These are phyloP conservation scores for Lenzites betulinus DNA, from an alignment of 768 basidiomycete species.

Conservation along the genomic window DNA sequence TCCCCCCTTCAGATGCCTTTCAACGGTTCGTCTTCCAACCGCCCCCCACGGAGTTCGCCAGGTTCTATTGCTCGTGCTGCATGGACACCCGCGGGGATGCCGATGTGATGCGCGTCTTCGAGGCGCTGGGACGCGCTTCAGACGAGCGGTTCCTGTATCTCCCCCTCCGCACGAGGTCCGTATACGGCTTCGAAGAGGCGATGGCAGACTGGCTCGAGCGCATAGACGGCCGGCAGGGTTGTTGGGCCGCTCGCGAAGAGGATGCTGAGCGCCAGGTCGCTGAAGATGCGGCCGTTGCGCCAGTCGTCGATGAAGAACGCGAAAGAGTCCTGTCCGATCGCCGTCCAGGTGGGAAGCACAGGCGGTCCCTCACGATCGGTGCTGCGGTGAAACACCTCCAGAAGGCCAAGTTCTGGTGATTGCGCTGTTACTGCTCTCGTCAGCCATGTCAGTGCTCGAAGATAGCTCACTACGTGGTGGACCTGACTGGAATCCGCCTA, in stretches of 20 bases:
- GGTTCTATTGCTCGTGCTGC: conserved; percentile 28
- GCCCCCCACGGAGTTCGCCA: conserved; percentile 19
- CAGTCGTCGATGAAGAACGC: not conserved
- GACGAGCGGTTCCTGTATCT: conserved; percentile 24
- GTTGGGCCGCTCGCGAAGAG: conserved; percentile 11
- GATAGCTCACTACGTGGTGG: not conserved
- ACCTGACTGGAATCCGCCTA: not conserved
- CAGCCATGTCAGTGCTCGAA: not conserved
- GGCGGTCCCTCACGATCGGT: not conserved
- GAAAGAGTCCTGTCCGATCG: not conserved
- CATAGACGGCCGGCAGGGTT: conserved; percentile 13
- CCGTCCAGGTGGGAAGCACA: not conserved
- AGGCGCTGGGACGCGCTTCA: conserved; percentile 18
- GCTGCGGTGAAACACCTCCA: not conserved
- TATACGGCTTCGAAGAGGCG: conserved; percentile 25
- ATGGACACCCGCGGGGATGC: conserved; percentile 26
- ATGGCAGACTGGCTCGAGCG: conserved; percentile 23
- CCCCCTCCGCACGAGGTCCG: conserved; percentile 10
- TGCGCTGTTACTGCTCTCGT: too few species aligned
- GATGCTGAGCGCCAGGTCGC: not conserved
- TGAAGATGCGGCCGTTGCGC: not conserved
- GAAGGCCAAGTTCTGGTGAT: conserved; percentile 10
- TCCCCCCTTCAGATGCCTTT: not conserved
- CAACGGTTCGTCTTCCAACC: conserved; percentile 23
- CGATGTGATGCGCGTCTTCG: conserved; percentile 25